Percentiles rank a stretch among this genome's conserved stretches.
phyloP scores from a whole-genome alignment of 257 asterid species.

The Fraxinus americana region DNA sequence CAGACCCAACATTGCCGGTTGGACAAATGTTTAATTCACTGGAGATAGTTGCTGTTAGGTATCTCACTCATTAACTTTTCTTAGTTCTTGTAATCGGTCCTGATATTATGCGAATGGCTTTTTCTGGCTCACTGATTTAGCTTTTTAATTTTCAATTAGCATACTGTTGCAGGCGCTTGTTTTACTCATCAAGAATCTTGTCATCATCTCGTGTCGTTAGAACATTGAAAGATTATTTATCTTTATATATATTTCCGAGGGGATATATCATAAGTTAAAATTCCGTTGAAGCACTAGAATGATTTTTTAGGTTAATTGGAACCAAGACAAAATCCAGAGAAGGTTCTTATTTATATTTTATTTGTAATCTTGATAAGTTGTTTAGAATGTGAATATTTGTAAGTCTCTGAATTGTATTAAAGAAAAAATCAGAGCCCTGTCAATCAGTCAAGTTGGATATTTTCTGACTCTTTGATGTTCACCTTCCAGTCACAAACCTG shows the following conservation, averaged over 20 bases:
- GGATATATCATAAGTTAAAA: not conserved
- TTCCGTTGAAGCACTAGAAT: not conserved
- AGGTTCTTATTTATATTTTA: not conserved
- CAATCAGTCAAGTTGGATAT: slow-evolving; percentile 5
- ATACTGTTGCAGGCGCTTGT: not conserved
- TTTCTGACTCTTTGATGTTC: slow-evolving; percentile 27
- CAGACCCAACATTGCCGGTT: slow-evolving; percentile 33
- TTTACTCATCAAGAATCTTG: not conserved
- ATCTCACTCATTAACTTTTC: slow-evolving; percentile 25
- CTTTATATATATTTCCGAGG: not conserved
- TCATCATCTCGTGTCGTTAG: not conserved
- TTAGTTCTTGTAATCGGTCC: not conserved
- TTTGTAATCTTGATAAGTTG: not conserved
- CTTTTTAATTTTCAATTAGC: slow-evolving; percentile 5
- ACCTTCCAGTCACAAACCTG: slow-evolving; percentile 66
- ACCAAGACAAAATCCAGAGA: not conserved
- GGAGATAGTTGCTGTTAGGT: slow-evolving; percentile 74
- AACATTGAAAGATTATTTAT: not conserved
- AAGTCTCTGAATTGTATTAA: slow-evolving; percentile 12
- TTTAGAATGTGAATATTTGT: not conserved
- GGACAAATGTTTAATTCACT: slow-evolving; percentile 54
- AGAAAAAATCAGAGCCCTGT: slow-evolving; percentile 5
- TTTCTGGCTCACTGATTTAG: not conserved
- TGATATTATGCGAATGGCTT: slow-evolving; percentile 19
- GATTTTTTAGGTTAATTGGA: not conserved